A percentile compares a stretch with the other conserved stretches of the same genome.
Conservation (phyloP, 352 stramenopile species). For the Phytophthora sp. region DNA sequence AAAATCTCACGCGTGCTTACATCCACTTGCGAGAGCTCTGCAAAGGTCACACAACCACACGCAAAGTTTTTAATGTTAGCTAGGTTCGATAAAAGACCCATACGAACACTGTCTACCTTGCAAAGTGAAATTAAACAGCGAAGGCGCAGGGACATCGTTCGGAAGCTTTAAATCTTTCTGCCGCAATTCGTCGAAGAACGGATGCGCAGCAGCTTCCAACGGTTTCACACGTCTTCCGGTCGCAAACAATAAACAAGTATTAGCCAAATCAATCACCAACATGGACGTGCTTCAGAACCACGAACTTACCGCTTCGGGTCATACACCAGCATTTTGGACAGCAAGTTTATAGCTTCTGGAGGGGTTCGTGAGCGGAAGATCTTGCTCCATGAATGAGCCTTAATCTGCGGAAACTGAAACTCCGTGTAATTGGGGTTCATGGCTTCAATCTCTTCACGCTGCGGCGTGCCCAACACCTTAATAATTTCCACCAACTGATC, state of each 20-base stretch:
- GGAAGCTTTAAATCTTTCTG: conserved; percentile 86
- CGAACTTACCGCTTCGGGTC: conserved; percentile 91
- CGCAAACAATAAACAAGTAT: conserved; percentile 3
- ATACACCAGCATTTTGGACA: conserved; percentile 98
- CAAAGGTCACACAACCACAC: neutral
- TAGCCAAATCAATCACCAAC: conserved; percentile 10
- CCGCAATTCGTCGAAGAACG: conserved; percentile 99
- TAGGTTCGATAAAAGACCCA: neutral
- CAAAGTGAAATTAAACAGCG: conserved; percentile 95
- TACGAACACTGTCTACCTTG: conserved; percentile 53
- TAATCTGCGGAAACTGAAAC: conserved; percentile 99
- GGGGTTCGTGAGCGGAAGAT: conserved; percentile 96
- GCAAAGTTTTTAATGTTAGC: neutral
- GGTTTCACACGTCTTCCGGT: conserved; percentile 66
- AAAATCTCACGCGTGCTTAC: conserved; percentile 76
- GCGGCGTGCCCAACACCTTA: conserved; percentile 98
- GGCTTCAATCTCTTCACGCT: conserved; percentile 97
- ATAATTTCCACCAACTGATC: conserved; percentile 99
- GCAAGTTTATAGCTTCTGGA: conserved; percentile 97
- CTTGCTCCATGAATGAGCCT: conserved; percentile 98
- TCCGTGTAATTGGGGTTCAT: conserved; percentile 99
- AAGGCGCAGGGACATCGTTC: conserved; percentile 76
- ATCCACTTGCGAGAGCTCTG: conserved; percentile 83
- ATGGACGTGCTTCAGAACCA: neutral
- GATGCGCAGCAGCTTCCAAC: conserved; percentile 91